These are phyloP conservation scores for Podospora pseudoanserina DNA, from an alignment of 495 filamentous ascomycete species.

Conservation along the genomic window DNA sequence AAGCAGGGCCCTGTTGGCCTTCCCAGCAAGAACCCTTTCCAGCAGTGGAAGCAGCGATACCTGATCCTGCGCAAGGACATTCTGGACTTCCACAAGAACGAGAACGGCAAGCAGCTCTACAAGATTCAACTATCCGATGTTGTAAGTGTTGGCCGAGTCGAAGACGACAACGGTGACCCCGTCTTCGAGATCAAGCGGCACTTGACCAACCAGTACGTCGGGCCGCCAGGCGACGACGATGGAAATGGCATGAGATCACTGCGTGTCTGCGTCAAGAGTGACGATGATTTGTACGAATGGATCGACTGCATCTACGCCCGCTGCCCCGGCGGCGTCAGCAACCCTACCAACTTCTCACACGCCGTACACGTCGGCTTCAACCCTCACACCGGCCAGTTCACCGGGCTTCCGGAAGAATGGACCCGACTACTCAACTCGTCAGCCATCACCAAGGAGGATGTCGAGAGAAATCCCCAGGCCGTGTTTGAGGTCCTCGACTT, in stretches of 20 bases:
- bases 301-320: slow-evolving; percentile 95
- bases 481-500: slow-evolving; percentile 97
- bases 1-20: slow-evolving; percentile 71
- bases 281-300: slow-evolving; percentile 97
- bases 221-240: slow-evolving; percentile 52
- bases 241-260: slow-evolving; percentile 77
- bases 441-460: slow-evolving; percentile 95
- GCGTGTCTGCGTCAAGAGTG: slow-evolving; percentile 84
- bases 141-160: slow-evolving; percentile 76
- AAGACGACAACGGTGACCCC: slow-evolving; percentile 65
- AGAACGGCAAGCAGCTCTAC: slow-evolving; percentile 75
- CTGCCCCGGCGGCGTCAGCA: slow-evolving; percentile 94
- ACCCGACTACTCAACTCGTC: slow-evolving; percentile 91
- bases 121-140: slow-evolving; percentile 81
- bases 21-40: slow-evolving; percentile 73
- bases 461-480: slow-evolving; percentile 95
- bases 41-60: slow-evolving; percentile 80
- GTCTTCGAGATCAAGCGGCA: slow-evolving; percentile 89
- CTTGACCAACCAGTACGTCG: slow-evolving; percentile 32
- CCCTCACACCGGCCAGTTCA: slow-evolving; percentile 85
- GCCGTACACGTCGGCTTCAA: slow-evolving; percentile 97
- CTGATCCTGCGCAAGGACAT: slow-evolving; percentile 83
- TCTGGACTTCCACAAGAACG: slow-evolving; percentile 87
- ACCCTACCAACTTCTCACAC: slow-evolving; percentile 95
- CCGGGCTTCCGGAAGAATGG: slow-evolving; percentile 92